A percentile compares a stretch with the other conserved stretches of the same genome.
Conservation (phyloP, 805 yeast genomes). For the Nakazawaea holstii region DNA sequence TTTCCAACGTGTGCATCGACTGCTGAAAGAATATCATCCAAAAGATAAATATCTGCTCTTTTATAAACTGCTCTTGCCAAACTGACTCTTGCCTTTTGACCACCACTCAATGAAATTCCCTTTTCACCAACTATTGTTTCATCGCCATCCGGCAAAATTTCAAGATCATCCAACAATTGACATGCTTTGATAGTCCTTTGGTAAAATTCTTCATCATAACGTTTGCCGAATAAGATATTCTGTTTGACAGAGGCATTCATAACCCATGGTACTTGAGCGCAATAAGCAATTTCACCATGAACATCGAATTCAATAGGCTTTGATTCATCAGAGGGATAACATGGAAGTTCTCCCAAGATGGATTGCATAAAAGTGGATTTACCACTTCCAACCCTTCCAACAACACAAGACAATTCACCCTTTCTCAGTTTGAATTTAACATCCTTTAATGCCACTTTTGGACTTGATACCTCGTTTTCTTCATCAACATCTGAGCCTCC, state of each 20-base stretch:
- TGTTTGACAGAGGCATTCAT: slow-evolving; percentile 92
- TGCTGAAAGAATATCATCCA: slow-evolving; percentile 93
- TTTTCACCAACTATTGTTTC: slow-evolving; percentile 93
- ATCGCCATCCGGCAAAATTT: slow-evolving; percentile 83
- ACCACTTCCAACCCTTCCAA: slow-evolving; percentile 67
- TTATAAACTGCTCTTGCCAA: slow-evolving; percentile 95
- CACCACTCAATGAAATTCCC: slow-evolving; percentile 94
- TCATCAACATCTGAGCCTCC: slow-evolving; percentile 24
- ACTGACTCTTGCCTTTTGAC: slow-evolving; percentile 93
- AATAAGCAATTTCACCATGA: slow-evolving; percentile 49
- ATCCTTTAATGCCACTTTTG: slow-evolving; percentile 40
- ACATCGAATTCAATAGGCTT: slow-evolving; percentile 17
- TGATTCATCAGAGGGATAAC: slow-evolving; percentile 25
- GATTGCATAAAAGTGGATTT: slow-evolving; percentile 54
- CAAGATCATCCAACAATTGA: slow-evolving; percentile 76
- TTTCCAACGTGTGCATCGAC: slow-evolving; percentile 97
- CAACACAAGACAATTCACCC: slow-evolving; percentile 53
- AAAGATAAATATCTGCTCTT: slow-evolving; percentile 82
- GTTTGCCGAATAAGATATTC: slow-evolving; percentile 86
- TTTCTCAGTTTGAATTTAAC: slow-evolving; percentile 45
- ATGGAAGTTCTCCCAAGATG: slow-evolving; percentile 48
- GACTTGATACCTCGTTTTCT: slow-evolving; percentile 27
- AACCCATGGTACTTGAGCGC: slow-evolving; percentile 87
- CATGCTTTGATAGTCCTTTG: slow-evolving; percentile 80
- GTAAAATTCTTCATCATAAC: slow-evolving; percentile 76